phyloP scores from a whole-genome alignment of 164 flowering plant species.

The Sedum album region DNA sequence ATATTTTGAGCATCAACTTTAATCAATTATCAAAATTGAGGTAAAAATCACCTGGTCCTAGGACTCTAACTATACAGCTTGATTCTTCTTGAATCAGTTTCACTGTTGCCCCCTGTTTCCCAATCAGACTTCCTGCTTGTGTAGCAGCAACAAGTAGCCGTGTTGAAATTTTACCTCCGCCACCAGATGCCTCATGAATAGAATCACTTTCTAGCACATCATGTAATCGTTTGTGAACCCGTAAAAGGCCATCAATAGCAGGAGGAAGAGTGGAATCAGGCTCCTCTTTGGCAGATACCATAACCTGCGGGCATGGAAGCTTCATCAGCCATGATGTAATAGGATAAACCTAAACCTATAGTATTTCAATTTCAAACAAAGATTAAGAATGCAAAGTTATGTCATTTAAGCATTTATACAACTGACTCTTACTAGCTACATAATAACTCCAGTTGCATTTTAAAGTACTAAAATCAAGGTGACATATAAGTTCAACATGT shows the following conservation, averaged over 20 bases:
- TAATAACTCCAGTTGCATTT: not conserved
- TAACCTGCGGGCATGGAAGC: slow-evolving; percentile 39
- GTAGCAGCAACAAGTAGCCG: slow-evolving; percentile 75
- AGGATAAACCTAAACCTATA: not conserved
- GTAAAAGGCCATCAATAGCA: slow-evolving; percentile 82
- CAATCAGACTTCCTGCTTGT: slow-evolving; percentile 89
- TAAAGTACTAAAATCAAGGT: not conserved
- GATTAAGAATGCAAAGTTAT: too few species aligned
- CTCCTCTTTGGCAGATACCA: slow-evolving; percentile 94
- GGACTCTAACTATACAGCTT: slow-evolving; percentile 69
- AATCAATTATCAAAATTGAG: not conserved
- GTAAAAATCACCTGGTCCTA: slow-evolving; percentile 54
- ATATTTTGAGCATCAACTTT: not conserved
- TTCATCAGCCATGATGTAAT: not conserved
- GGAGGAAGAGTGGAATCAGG: slow-evolving; percentile 79
- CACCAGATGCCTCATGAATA: slow-evolving; percentile 35
- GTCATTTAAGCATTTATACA: too few species aligned
- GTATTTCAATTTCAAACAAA: too few species aligned
- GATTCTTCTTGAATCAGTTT: slow-evolving; percentile 91
- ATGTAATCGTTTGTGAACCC: slow-evolving; percentile 69
- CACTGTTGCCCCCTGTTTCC: slow-evolving; percentile 85
- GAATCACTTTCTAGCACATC: slow-evolving; percentile 75
- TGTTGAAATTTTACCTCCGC: slow-evolving; percentile 44
- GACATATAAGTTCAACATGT: not conserved
- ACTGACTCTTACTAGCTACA: not conserved